Base-by-base conservation (phyloP, 768 basidiomycete genomes). In the Cystoderma amianthinum region DNA sequence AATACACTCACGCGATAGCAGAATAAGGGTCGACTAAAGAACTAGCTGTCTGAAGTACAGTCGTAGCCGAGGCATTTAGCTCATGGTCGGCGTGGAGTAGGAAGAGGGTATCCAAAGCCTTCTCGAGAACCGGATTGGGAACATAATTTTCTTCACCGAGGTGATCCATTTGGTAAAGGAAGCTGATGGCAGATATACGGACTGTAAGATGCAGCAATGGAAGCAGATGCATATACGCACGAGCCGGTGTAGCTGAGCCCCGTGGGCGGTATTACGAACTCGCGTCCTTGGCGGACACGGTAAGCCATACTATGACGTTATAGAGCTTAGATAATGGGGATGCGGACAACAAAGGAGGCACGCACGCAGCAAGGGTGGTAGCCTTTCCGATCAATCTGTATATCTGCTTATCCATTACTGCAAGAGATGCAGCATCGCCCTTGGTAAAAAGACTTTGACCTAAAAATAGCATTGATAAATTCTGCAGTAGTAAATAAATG, bases 1-100 rank as follows among this genome's bases (percentile, higher is more conserved):
- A 42, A 11, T 5, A 20, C n/a, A 59, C 73, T 63, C 48, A 85
- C 74, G 89, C 80, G 43, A 94, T 75, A 3, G 88, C 90, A 33
- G 82, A 85, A 57, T 86, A 95, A 0, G 92, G 92, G 56, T 95
- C 92, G 2, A 91, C 91, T 22, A 95, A 71, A 6, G 92, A 92
- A 46, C 85, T 88, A 7, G 79, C 90, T 0, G 88, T 88, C 55
- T 94, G 92, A 36, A 95, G 65, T 6, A 91, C 88, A 1, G 89
- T 88, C 2, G 91, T 90, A 39, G 82, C 75, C 2, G 81, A 84
- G 11, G 89, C 89, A 49, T 94, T 94, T 51, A 94, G 65, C 55
- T 94, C 93, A 55, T 95, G 92, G 57, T 93, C 90, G 0, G 90
- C 89, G 53, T 91, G 89, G 18, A 93, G 67, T 42, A 94, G 69